Conservation (phyloP, 2,329 filamentous ascomycete genomes). For the Hymenoscyphus fraxineus region DNA sequence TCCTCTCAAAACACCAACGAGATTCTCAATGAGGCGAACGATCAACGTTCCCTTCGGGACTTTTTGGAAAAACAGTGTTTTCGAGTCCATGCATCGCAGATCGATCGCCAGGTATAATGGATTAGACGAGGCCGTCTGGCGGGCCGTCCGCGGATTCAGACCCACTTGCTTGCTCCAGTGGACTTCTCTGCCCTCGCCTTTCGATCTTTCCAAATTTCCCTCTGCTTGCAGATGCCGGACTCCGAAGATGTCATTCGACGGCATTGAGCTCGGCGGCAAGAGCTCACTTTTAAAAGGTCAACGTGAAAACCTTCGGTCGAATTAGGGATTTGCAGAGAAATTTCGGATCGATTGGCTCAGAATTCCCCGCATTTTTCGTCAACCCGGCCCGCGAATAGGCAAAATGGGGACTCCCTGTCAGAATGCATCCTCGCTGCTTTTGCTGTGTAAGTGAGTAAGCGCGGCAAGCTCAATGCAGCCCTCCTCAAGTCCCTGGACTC, state of each 20-base stretch:
- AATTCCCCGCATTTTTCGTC: conserved; percentile 21
- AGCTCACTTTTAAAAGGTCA: conserved; percentile 42
- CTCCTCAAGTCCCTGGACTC: background rate
- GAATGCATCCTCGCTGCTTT: conserved; percentile 21
- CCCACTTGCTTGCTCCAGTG: conserved; percentile 6
- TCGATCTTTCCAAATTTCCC: conserved; percentile 1
- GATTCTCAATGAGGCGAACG: background rate
- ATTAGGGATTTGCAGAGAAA: conserved; percentile 25
- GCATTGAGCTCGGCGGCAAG: conserved; percentile 38
- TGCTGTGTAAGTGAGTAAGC: conserved; percentile 6
- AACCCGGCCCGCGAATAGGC: conserved; percentile 20
- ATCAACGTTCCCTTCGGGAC: background rate
- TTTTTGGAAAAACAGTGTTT: background rate
- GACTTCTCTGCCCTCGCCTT: background rate
- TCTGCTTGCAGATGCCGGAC: conserved; percentile 1
- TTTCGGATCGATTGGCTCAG: conserved; percentile 28
- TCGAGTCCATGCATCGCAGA: conserved; percentile 2
- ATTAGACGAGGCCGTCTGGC: background rate
- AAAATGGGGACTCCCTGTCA: conserved; percentile 15
- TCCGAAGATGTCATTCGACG: conserved; percentile 4
- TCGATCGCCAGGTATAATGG: background rate
- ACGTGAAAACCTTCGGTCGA: conserved; percentile 27
- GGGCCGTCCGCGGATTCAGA: background rate
- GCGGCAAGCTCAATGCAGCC: conserved; percentile 19
- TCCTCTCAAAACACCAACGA: background rate